Conservation (phyloP, 805 yeast genomes). For the Pachysolen tannophilus region DNA sequence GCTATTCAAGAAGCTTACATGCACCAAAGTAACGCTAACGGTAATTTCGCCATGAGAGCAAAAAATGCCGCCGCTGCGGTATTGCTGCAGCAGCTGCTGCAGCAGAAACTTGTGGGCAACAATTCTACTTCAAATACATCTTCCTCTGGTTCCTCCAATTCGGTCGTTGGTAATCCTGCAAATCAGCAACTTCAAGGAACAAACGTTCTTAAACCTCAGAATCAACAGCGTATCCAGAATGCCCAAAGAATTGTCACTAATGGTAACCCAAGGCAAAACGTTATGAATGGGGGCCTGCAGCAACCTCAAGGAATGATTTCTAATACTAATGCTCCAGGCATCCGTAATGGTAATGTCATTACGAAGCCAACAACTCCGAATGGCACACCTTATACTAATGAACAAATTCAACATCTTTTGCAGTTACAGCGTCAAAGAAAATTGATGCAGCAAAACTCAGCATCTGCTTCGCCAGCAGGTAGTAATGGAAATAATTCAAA, state of each 20-base stretch:
- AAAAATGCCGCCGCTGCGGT: slow-evolving; percentile 10
- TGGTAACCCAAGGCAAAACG: too few species aligned
- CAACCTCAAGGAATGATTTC: slow-evolving; percentile 4
- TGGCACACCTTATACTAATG: slow-evolving; percentile 51
- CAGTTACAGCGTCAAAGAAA: slow-evolving; percentile 45
- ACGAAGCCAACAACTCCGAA: slow-evolving; percentile 40
- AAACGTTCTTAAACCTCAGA: not conserved
- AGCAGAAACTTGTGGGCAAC: slow-evolving; percentile 2
- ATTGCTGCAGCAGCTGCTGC: slow-evolving; percentile 11
- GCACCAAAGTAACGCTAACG: slow-evolving; percentile 12
- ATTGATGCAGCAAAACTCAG: slow-evolving; percentile 26
- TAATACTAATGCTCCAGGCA: not conserved
- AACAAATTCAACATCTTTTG: slow-evolving; percentile 50
- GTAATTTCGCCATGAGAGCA: slow-evolving; percentile 5
- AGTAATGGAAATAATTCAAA: slow-evolving; percentile 15
- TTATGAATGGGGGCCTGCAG: slow-evolving; percentile 6
- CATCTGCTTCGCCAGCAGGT: slow-evolving; percentile 12
- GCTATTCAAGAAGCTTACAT: slow-evolving; percentile 71
- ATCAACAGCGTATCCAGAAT: not conserved
- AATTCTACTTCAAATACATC: slow-evolving; percentile 4
- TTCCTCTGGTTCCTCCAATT: slow-evolving; percentile 11
- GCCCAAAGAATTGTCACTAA: too few species aligned
- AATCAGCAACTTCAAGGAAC: slow-evolving; percentile 9
- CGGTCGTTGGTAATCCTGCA: slow-evolving; percentile 5
- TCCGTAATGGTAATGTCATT: slow-evolving; percentile 10